A percentile compares a stretch with the other conserved stretches of the same genome.
These are phyloP conservation scores for Cenococcum geophilum DNA, from an alignment of 495 filamentous ascomycete species.

Conservation along the genomic window DNA sequence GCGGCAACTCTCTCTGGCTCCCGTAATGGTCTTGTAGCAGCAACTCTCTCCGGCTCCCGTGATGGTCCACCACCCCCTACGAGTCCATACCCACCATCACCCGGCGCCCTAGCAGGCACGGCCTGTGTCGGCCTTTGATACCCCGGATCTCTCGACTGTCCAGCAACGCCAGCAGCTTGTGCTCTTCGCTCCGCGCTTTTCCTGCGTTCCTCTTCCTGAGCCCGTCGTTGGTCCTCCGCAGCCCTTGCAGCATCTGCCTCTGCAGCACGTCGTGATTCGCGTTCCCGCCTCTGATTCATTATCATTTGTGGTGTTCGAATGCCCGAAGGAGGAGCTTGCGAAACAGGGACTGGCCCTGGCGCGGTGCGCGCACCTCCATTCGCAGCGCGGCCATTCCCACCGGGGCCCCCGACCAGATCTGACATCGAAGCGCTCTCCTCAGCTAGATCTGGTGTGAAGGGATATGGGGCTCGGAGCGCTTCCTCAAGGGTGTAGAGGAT, in stretches of 20 bases:
- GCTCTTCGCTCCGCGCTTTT: slow-evolving; percentile 38
- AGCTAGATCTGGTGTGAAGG: slow-evolving; percentile 74
- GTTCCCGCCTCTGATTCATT: slow-evolving; percentile 36
- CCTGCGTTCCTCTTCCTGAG: slow-evolving; percentile 34
- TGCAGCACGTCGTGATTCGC: slow-evolving; percentile 29
- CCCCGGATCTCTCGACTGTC: slow-evolving; percentile 15
- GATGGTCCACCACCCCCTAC: slow-evolving; percentile 11
- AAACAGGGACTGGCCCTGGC: slow-evolving; percentile 36
- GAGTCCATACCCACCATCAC: slow-evolving; percentile 10
- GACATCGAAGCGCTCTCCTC: slow-evolving; percentile 96
- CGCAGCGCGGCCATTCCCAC: slow-evolving; percentile 33
- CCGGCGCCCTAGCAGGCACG: slow-evolving; percentile 6
- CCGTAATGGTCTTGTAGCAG: slow-evolving; percentile 16
- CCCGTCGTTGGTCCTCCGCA: slow-evolving; percentile 31
- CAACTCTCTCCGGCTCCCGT: slow-evolving; percentile 19
- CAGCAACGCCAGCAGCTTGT: slow-evolving; percentile 35
- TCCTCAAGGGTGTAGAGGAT: slow-evolving; percentile 90
- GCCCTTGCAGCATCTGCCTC: slow-evolving; percentile 22
- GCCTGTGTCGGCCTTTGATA: slow-evolving; percentile 17
- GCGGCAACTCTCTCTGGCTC: slow-evolving; percentile 18
- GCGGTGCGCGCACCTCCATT: slow-evolving; percentile 39
- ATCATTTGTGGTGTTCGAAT: slow-evolving; percentile 38
- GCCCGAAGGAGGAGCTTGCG: slow-evolving; percentile 29
- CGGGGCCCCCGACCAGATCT: slow-evolving; percentile 32
- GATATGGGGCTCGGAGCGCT: slow-evolving; percentile 73